Evolutionary conservation across 352 stramenopile genomes (phyloP).

Genomic region (Phytophthora tentaculata): DNA sequence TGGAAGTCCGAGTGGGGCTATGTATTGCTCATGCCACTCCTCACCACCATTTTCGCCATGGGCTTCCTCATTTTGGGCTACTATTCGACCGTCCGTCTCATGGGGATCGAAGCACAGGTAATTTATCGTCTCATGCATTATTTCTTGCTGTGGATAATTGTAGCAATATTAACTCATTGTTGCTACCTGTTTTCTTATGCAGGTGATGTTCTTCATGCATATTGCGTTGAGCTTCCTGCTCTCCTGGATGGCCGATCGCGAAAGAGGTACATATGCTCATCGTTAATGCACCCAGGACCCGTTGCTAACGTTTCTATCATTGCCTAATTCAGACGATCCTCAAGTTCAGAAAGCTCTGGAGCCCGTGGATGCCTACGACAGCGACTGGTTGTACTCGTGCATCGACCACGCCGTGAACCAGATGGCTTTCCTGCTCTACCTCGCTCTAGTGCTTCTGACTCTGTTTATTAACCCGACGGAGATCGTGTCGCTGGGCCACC

Average conservation of each 20-base stretch:
- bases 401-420: conserved; percentile 86
- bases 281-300: no score
- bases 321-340: conserved; percentile 46
- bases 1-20: conserved; percentile 77
- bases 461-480: conserved; percentile 66
- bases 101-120: conserved; percentile 62
- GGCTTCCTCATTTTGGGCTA: conserved; percentile 74
- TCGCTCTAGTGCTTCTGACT: conserved; percentile 63
- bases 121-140: neutral
- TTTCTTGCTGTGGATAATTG: neutral
- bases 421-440: conserved; percentile 77
- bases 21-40: conserved; percentile 58
- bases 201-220: conserved; percentile 65
- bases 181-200: conserved; percentile 11
- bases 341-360: conserved; percentile 61
- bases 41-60: conserved; percentile 54
- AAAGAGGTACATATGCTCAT: conserved; percentile 52
- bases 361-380: conserved; percentile 77
- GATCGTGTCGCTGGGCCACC: conserved; percentile 78
- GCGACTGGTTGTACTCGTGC: conserved; percentile 79
- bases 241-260: conserved; percentile 76
- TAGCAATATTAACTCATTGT: neutral
- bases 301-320: conserved; percentile 10
- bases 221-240: conserved; percentile 58
- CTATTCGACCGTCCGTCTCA: conserved; percentile 58